Evolutionary conservation across 2,329 filamentous ascomycete species (phyloP), one percentile per base, ranked within the genome.

Genomic region (Colletotrichum lini): DNA sequence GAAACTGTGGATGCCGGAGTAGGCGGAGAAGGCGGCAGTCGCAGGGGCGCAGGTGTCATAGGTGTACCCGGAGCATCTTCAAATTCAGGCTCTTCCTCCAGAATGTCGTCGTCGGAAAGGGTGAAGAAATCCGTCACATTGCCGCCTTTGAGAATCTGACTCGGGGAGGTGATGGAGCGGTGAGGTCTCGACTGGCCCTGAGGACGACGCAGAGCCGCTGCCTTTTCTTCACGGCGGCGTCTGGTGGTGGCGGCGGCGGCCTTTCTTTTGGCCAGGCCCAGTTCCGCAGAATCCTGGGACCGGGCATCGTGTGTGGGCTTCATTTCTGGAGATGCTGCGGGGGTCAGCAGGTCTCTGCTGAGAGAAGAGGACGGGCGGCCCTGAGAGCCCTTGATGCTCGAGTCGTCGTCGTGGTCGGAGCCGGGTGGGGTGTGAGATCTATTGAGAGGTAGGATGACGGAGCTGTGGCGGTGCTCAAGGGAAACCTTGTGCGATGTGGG

Each of bases 91-190:
- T 76, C 79, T 74, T 90, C 88, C 13, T 90, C 88, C 10, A 88
- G 87, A 72, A 90, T 88, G 66, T 90, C 88, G 40, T 90, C 88
- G 70, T 90, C 88, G 67, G 83, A 86, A 7, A 23, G 66, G 21
- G 67, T 63, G 42, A 65, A 73, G 54, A 73, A 73, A 18, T 73
- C 72, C 16, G 73, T 73, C 35, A 73, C 72, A 52, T 79, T 79
- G 9, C 73, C 67, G 21, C 78, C 76, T 42, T 75, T 79, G 58
- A 75, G 74, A 45, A 79, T 49, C 9, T 75, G 63, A 13, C 58
- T 75, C 21, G 75, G 63, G 57, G 62, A 73, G 40, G 70, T 67
- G 4, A 72, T 47, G 45, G 61, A 59, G 23, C 50, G 50, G 21
- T 59, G 50, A 44, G 78, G 56, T 57, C 79, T 81, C 0, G 78